A percentile compares a stretch with the other conserved stretches of the same genome.
phyloP scores from a whole-genome alignment of 495 filamentous ascomycete species.

The Tetracladium setigerum region DNA sequence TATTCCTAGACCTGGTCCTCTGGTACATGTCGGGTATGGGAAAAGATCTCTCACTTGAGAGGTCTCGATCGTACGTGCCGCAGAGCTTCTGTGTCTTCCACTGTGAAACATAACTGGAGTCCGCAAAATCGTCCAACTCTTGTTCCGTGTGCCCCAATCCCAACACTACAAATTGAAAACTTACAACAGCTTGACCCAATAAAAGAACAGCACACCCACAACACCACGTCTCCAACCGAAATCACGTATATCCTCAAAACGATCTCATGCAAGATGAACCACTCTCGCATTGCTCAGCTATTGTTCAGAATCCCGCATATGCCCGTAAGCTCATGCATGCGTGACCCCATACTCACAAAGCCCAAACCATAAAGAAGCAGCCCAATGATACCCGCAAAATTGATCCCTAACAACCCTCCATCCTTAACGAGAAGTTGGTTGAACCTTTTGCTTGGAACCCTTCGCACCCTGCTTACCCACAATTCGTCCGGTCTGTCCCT shows the following conservation, averaged over 20 bases:
- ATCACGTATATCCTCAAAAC: background rate
- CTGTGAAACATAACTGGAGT: background rate
- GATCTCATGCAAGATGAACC: conserved; percentile 1
- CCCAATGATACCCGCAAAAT: background rate
- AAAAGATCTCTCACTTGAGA: no score
- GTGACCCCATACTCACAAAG: conserved; percentile 15
- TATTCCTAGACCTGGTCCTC: no score
- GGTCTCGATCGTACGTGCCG: no score
- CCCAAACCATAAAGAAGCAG: conserved; percentile 16
- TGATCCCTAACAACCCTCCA: background rate
- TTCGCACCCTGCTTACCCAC: conserved; percentile 95
- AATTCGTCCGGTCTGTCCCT: conserved; percentile 71
- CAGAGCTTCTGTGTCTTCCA: background rate
- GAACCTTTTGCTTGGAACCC: conserved; percentile 79
- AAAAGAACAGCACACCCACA: background rate
- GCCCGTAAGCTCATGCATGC: conserved; percentile 23
- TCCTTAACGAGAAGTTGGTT: conserved; percentile 74
- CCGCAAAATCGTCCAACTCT: background rate
- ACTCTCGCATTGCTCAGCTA: conserved; percentile 22
- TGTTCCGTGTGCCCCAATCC: background rate
- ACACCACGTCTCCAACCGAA: background rate
- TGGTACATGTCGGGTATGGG: no score
- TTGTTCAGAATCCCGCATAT: conserved; percentile 17
- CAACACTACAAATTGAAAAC: background rate
- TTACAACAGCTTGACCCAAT: background rate